These are phyloP conservation scores for Anthracocystis walkeri DNA, from an alignment of 1,284 basidiomycete genomes.

Conservation along the genomic window DNA sequence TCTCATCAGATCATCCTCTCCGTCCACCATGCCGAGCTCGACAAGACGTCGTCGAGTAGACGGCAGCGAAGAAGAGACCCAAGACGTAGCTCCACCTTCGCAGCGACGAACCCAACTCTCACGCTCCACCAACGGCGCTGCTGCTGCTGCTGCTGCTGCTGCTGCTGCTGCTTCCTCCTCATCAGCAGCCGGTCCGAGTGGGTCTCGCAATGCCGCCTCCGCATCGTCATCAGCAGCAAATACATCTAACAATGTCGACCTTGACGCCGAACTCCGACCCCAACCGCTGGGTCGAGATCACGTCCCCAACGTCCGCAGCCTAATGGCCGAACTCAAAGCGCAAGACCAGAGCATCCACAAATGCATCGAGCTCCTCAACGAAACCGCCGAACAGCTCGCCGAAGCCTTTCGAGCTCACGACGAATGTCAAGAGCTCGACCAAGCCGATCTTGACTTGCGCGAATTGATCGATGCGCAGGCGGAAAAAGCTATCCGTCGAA, in stretches of 20 bases:
- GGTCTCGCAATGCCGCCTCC: not conserved
- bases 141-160: no score
- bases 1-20: no score
- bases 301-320: conserved; percentile 27
- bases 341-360: conserved; percentile 19
- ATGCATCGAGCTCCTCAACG: conserved; percentile 42
- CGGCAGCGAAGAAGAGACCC: conserved; percentile 26
- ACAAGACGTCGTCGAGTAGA: conserved; percentile 28
- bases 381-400: conserved; percentile 42
- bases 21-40: conserved; percentile 22
- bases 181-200: conserved; percentile 10
- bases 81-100: conserved; percentile 15
- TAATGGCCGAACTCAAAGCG: conserved; percentile 29
- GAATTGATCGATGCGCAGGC: conserved; percentile 56
- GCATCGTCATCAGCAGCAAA: no score
- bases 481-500: conserved; percentile 41
- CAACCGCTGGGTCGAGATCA: conserved; percentile 31
- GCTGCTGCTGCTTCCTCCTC: not conserved
- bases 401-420: conserved; percentile 29
- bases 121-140: conserved; percentile 1
- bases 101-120: conserved; percentile 22
- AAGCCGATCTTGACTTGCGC: conserved; percentile 46
- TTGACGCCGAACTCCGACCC: conserved; percentile 20
- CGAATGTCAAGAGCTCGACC: conserved; percentile 28
- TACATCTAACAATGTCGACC: conserved; percentile 9